These are phyloP conservation scores for Tetracladium maxilliforme DNA, from an alignment of 2,329 filamentous ascomycete genomes.

Conservation along the genomic window DNA sequence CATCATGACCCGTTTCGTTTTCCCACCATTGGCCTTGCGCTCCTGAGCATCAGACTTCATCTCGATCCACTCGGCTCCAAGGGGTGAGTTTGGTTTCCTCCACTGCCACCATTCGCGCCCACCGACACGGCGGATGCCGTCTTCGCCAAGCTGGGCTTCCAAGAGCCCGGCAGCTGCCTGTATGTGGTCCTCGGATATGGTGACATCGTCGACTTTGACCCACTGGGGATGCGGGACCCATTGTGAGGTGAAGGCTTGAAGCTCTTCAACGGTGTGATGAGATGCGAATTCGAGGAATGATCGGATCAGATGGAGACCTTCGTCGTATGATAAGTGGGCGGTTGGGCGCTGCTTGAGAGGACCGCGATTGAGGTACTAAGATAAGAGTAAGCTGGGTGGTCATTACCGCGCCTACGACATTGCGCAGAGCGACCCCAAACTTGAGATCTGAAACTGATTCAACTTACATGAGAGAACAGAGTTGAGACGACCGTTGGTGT, in stretches of 20 bases:
- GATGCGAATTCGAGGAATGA: slow-evolving; percentile 76
- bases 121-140: slow-evolving; percentile 62
- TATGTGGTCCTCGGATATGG: slow-evolving; percentile 50
- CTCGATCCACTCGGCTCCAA: slow-evolving; percentile 91
- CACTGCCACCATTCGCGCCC: slow-evolving; percentile 85
- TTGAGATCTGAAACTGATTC: slow-evolving; percentile 1
- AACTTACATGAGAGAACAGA: slow-evolving; percentile 67
- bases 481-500: slow-evolving; percentile 81
- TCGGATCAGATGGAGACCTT: slow-evolving; percentile 77
- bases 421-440: not conserved
- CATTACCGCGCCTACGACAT: slow-evolving; percentile 5
- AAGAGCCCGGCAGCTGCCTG: slow-evolving; percentile 51
- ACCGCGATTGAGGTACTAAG: slow-evolving; percentile 75
- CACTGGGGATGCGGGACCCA: slow-evolving; percentile 83
- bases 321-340: slow-evolving; percentile 84
- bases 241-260: slow-evolving; percentile 83
- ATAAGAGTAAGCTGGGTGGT: slow-evolving; percentile 2
- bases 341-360: slow-evolving; percentile 66
- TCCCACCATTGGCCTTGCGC: slow-evolving; percentile 44
- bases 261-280: slow-evolving; percentile 79
- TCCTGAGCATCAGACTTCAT: slow-evolving; percentile 73
- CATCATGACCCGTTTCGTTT: slow-evolving; percentile 66
- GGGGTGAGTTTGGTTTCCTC: slow-evolving; percentile 48
- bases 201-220: slow-evolving; percentile 62
- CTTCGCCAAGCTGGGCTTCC: slow-evolving; percentile 58